phyloP scores from a whole-genome alignment of 2,329 filamentous ascomycete species.

The Claviceps sp. region DNA sequence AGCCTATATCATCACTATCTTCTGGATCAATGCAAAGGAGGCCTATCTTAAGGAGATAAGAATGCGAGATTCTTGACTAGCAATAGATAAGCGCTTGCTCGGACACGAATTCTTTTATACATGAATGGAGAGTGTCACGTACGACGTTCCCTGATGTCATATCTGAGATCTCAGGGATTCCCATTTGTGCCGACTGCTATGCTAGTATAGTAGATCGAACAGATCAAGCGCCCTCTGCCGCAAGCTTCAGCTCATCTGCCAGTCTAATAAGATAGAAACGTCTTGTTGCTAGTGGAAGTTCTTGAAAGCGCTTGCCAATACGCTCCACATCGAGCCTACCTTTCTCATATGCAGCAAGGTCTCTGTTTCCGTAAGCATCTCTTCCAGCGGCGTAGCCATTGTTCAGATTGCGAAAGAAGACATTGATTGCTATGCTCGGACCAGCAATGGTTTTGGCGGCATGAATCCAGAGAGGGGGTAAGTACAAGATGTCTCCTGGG shows the following conservation, averaged over 20 bases:
- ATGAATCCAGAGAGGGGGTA: slow-evolving; percentile 78
- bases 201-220: slow-evolving; percentile 9
- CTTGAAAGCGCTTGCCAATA: slow-evolving; percentile 50
- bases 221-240: slow-evolving; percentile 8
- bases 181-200: too few relatives aligned
- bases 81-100: too few relatives aligned
- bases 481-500: slow-evolving; percentile 65
- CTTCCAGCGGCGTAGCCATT: slow-evolving; percentile 57
- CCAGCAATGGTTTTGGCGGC: slow-evolving; percentile 47
- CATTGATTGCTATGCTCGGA: slow-evolving; percentile 69
- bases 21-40: too few relatives aligned
- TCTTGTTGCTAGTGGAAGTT: slow-evolving; percentile 50
- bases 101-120: too few relatives aligned
- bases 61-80: too few relatives aligned
- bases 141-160: too few relatives aligned
- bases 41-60: too few relatives aligned
- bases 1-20: too few relatives aligned
- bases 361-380: slow-evolving; percentile 81
- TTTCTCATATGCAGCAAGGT: slow-evolving; percentile 73
- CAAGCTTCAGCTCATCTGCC: slow-evolving; percentile 46
- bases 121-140: too few relatives aligned
- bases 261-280: slow-evolving; percentile 64
- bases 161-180: too few relatives aligned
- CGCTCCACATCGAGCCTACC: slow-evolving; percentile 58
- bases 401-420: slow-evolving; percentile 68